Evolutionary conservation across 441 rosid genomes (phyloP).

Genomic region (Populus tomentosa): DNA sequence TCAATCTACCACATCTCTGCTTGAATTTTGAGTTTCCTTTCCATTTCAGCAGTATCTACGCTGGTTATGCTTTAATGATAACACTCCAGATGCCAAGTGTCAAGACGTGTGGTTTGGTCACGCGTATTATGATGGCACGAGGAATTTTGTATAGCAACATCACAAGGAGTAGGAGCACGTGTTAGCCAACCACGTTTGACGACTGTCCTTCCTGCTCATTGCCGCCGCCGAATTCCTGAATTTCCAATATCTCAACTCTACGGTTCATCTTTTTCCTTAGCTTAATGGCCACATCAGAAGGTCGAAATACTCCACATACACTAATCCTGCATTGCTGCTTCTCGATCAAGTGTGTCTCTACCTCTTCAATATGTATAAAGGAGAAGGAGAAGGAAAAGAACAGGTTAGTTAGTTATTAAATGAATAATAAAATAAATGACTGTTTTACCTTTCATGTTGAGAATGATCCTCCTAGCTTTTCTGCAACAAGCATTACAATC

Average conservation of each 20-base stretch:
- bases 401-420: background rate
- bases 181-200: background rate
- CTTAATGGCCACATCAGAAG: constrained; percentile 70
- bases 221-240: constrained; percentile 36
- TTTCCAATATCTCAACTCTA: constrained; percentile 67
- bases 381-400: background rate
- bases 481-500: constrained; percentile 78
- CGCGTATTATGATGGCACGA: background rate
- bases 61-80: no score
- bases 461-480: constrained; percentile 57
- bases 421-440: background rate
- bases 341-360: constrained; percentile 58
- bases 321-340: constrained; percentile 48
- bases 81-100: no score
- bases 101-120: background rate
- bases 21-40: no score
- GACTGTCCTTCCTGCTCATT: background rate
- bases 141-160: no score
- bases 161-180: no score
- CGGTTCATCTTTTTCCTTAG: constrained; percentile 80
- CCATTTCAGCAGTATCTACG: no score
- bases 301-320: constrained; percentile 55
- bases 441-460: constrained; percentile 62
- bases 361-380: constrained; percentile 27
- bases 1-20: no score